These are phyloP conservation scores for Bacidia gigantensis DNA, from an alignment of 495 filamentous ascomycete genomes.

Conservation along the genomic window DNA sequence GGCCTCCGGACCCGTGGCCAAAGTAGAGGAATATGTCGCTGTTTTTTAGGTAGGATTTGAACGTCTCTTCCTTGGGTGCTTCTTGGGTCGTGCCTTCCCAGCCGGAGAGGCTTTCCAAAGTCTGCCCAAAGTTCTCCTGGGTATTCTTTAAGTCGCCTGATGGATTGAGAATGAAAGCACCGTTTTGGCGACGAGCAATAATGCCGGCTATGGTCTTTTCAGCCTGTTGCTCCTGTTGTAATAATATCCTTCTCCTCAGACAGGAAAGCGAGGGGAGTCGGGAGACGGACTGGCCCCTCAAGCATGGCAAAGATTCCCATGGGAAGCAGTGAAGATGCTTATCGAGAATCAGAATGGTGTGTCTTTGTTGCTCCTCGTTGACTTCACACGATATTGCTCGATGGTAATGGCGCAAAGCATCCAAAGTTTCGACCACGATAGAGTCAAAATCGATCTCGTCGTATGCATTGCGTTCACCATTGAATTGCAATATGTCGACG, in stretches of 20 bases:
- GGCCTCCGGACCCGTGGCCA: slow-evolving; percentile 87
- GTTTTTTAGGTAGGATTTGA: slow-evolving; percentile 44
- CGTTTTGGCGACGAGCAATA: slow-evolving; percentile 43
- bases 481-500: slow-evolving; percentile 90
- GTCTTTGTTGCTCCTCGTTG: slow-evolving; percentile 51
- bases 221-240: slow-evolving; percentile 30
- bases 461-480: slow-evolving; percentile 90
- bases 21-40: slow-evolving; percentile 77
- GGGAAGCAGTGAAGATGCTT: slow-evolving; percentile 81
- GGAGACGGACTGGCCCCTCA: slow-evolving; percentile 65
- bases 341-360: slow-evolving; percentile 88
- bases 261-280: slow-evolving; percentile 72
- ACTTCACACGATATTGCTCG: slow-evolving; percentile 33
- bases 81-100: slow-evolving; percentile 57
- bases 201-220: slow-evolving; percentile 27
- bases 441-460: slow-evolving; percentile 94
- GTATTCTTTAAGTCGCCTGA: slow-evolving; percentile 69
- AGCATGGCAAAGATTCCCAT: slow-evolving; percentile 87
- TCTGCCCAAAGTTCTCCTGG: slow-evolving; percentile 52
- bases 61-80: slow-evolving; percentile 62
- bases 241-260: slow-evolving; percentile 53
- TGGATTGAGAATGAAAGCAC: slow-evolving; percentile 81
- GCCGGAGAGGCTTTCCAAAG: slow-evolving; percentile 37
- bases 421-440: slow-evolving; percentile 60
- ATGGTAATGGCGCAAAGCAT: slow-evolving; percentile 70